Evolutionary conservation across 2,329 filamentous ascomycete species (phyloP).

Genomic region (Penicillium griseofulvum): DNA sequence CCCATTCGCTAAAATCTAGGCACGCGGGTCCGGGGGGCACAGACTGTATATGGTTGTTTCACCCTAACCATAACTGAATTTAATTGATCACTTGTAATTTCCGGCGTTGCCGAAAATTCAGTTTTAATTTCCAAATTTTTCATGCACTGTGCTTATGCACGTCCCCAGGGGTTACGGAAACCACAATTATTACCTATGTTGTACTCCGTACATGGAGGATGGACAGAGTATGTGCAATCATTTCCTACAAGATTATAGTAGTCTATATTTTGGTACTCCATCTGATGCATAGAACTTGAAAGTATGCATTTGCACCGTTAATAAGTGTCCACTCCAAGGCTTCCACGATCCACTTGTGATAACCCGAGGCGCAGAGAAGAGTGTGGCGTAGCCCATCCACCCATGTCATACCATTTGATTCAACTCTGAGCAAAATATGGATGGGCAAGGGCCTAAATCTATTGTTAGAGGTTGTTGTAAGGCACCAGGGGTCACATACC

Average conservation of each 20-base stretch:
- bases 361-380: not conserved
- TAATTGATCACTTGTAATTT: slow-evolving; percentile 22
- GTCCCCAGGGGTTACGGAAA: not conserved
- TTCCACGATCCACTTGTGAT: slow-evolving; percentile 3
- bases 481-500: slow-evolving; percentile 41
- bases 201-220: not conserved
- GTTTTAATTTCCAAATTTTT: slow-evolving; percentile 1
- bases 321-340: not conserved
- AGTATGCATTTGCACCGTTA: not conserved
- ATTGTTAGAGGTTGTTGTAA: slow-evolving; percentile 17
- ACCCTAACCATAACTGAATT: slow-evolving; percentile 11
- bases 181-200: not conserved
- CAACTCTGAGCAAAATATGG: slow-evolving; percentile 34
- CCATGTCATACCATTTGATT: slow-evolving; percentile 2
- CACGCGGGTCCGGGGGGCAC: slow-evolving; percentile 15
- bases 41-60: slow-evolving; percentile 20
- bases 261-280: not conserved
- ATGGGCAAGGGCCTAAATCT: slow-evolving; percentile 37
- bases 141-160: not conserved
- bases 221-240: too few species aligned
- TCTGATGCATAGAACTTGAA: too few species aligned
- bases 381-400: slow-evolving; percentile 6
- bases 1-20: slow-evolving; percentile 14
- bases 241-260: too few species aligned
- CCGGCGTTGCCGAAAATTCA: slow-evolving; percentile 17